A percentile compares a stretch with the other conserved stretches of the same genome.
Evolutionary conservation across 352 stramenopile genomes (phyloP).

Genomic region (Phytopythium aichiense): DNA sequence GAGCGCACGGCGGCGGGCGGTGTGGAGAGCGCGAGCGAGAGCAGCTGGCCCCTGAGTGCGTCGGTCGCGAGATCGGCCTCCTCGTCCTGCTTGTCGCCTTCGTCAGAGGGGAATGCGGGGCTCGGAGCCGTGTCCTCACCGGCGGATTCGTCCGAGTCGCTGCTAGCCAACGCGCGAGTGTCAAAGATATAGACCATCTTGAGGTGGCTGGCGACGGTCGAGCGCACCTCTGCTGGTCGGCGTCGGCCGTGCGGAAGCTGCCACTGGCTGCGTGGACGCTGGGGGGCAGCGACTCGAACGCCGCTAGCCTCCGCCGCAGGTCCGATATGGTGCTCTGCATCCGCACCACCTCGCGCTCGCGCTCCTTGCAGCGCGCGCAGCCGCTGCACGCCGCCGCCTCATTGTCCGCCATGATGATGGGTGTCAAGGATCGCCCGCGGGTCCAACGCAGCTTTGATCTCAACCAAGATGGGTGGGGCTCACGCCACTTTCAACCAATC

Average conservation of each 20-base stretch:
- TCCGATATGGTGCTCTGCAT: background rate
- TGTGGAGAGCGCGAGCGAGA: background rate
- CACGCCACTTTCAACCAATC: background rate
- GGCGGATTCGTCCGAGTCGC: background rate
- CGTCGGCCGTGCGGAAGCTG: background rate
- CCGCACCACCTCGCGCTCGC: constrained; percentile 1
- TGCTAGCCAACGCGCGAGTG: background rate
- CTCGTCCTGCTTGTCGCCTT: background rate
- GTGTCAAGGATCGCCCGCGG: too few relatives aligned
- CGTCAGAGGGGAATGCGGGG: background rate
- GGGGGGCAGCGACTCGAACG: background rate
- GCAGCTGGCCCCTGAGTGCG: background rate
- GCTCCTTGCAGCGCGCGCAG: background rate
- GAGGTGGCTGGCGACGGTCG: too few relatives aligned
- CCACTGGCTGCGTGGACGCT: background rate
- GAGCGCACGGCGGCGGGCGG: background rate
- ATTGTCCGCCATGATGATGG: background rate
- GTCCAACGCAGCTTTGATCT: too few relatives aligned
- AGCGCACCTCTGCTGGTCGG: background rate
- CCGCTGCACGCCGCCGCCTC: background rate
- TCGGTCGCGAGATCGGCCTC: background rate
- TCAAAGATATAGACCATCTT: too few relatives aligned
- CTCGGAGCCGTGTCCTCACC: background rate
- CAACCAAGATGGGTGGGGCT: background rate
- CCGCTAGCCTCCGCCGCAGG: background rate